phyloP scores from a whole-genome alignment of 345 rosid species.

The Euphorbia peplus region DNA sequence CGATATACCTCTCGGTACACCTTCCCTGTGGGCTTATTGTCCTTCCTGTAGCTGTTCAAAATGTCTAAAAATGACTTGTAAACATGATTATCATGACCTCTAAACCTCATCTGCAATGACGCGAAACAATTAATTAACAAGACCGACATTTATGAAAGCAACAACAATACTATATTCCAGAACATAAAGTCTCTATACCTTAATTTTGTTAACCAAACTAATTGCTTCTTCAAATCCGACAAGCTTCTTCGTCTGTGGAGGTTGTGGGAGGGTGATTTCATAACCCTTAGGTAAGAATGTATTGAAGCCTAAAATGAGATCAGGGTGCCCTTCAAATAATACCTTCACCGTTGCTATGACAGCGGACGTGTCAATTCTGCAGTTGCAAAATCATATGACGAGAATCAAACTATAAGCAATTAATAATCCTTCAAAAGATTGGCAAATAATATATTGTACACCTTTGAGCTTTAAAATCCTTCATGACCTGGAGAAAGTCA shows the following conservation, averaged over 20 bases:
- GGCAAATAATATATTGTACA: background rate
- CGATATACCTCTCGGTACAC: slow-evolving; percentile 33
- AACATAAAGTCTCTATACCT: slow-evolving; percentile 17
- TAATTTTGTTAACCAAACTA: slow-evolving; percentile 36
- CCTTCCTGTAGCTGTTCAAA: slow-evolving; percentile 36
- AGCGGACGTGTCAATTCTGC: slow-evolving; percentile 37
- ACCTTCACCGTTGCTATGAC: slow-evolving; percentile 36
- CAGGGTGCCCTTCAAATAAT: slow-evolving; percentile 37
- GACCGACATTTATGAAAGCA: background rate
- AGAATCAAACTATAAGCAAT: background rate
- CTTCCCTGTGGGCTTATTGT: slow-evolving; percentile 31
- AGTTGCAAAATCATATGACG: too few species aligned
- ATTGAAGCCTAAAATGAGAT: slow-evolving; percentile 37
- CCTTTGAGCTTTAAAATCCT: slow-evolving; percentile 38
- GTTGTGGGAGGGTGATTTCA: slow-evolving; percentile 32
- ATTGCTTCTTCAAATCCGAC: slow-evolving; percentile 38
- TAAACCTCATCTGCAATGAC: slow-evolving; percentile 39
- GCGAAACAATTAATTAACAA: slow-evolving; percentile 13
- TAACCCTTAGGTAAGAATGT: slow-evolving; percentile 37
- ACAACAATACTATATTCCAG: background rate
- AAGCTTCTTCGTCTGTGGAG: slow-evolving; percentile 34
- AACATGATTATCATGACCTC: slow-evolving; percentile 28
- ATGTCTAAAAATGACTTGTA: slow-evolving; percentile 32
- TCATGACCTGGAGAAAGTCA: slow-evolving; percentile 37
- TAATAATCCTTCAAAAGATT: background rate